Evolutionary conservation across 495 filamentous ascomycete species (phyloP).

Genomic region (Astrothelium macrocarpum): DNA sequence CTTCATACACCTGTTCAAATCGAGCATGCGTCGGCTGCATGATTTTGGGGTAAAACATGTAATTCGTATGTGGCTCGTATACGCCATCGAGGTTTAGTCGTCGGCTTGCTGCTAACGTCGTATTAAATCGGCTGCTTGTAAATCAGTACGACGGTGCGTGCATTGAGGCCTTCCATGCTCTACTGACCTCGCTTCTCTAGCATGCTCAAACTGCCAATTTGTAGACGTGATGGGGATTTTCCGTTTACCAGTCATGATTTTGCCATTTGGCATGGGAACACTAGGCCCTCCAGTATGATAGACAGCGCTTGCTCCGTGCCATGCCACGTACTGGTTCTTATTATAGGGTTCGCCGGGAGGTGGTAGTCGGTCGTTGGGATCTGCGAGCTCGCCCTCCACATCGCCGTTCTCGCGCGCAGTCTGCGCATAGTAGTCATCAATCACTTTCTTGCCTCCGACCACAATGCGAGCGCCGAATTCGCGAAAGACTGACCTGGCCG

Average conservation of each 20-base stretch:
- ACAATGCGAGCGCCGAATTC: constrained; percentile 94
- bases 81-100: constrained; percentile 60
- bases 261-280: constrained; percentile 65
- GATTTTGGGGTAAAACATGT: constrained; percentile 72
- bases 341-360: constrained; percentile 69
- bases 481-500: constrained; percentile 89
- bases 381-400: constrained; percentile 82
- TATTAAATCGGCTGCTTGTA: constrained; percentile 64
- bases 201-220: constrained; percentile 98
- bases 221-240: constrained; percentile 81
- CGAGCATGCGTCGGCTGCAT: constrained; percentile 85
- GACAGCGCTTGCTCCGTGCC: constrained; percentile 91
- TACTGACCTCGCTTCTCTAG: constrained; percentile 72
- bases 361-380: constrained; percentile 70
- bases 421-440: constrained; percentile 82
- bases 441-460: constrained; percentile 74
- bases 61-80: constrained; percentile 90
- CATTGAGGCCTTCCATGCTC: not conserved
- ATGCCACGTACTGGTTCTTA: constrained; percentile 92
- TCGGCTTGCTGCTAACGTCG: constrained; percentile 52
- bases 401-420: constrained; percentile 69
- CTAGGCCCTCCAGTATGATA: constrained; percentile 78
- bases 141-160: no score
- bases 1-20: constrained; percentile 48
- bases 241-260: constrained; percentile 66